Base-by-base conservation (phyloP, 179 eudicot species). In the Pouteria campechiana region DNA sequence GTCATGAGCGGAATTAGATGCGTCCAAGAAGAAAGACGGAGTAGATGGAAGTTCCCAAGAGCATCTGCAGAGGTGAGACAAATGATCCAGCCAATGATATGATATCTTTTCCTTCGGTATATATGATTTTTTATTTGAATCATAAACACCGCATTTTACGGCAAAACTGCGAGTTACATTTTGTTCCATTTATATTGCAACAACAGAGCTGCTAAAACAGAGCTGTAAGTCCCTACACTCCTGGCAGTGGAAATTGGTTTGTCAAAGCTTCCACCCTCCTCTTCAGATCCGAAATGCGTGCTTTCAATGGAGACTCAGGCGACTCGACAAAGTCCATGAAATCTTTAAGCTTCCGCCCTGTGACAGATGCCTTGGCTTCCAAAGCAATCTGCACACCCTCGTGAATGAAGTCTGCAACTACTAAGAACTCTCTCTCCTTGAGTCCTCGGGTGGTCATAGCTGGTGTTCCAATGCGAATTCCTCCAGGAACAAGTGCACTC, bases 371-470 rank as follows among this genome's bases (percentile, higher is more conserved):
- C 50, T 64, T 83, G 23, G 86, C 90, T 29, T 87, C 87, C 1
- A 67, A 63, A 16, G 90, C 55, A 25, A 83, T 68, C 49, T 72
- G 73, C 25, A 83, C 83, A 4, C 94, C 96, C 57, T 83, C 86
- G 4, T 83, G 78, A 43, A 87, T 79, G 37, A 87, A 68, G 16
- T 87, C 75, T 16, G 94, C 94, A 13, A 64, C 74, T 7, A 72
- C 58, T 13, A 72, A 54, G 56, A 83, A 87, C 19, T 83, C 96
- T 17, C 61, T 65, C 44, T 83, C 79, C 0, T 66, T 57, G 55
- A 83, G 79, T 16, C 94, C 86, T 54, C 95, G 48, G 25, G 90
- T 83, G 13, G 96, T 79, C 96, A 87, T 79, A 16, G 94, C 94
- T 12, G 96, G 96, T 13, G 94, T 38, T 3, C 96, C 96, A n/a